Base-by-base conservation (phyloP, 2,329 filamentous ascomycete species). In the Trichoderma breve region DNA sequence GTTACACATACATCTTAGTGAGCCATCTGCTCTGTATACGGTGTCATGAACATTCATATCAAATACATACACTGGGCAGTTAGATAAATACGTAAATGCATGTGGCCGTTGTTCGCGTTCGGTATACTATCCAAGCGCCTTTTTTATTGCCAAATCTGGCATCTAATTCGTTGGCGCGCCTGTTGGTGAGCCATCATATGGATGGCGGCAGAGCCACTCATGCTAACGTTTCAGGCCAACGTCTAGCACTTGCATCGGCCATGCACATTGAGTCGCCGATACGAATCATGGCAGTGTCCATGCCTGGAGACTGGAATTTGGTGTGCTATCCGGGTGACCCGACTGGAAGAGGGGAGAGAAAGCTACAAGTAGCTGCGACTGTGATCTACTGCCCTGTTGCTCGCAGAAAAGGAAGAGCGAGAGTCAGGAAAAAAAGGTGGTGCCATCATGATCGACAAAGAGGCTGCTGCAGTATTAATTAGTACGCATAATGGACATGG, bases 161-260 rank as follows among this genome's bases (percentile, higher is more conserved):
- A 24, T 34, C 28, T 6, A 34, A 28, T 43, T 43, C 14, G 60
- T 63, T 26, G 30, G 21, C 34, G 24, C 8, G 24, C 8, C 43
- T 14, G 1, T 64, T 28, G 12, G 14, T 32, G 30, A 26, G 47
- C 43, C 32, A n/a, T 55, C 18, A 18, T 28, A 36, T 36, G 14
- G 34, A 36, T 36, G 26, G 55, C 15, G 30, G 26, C 14, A 60
- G 24, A 68, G 55, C 55, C 12, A 43, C 55, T 32, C 39, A 30
- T 66, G 15, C 55, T 51, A 61, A 34, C 14, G 66, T 69, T 69
- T 61, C 55, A 69, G 66, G 34, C 55, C 66, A 51, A 36, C 34
- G 8, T 12, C 9, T 30, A 58, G 53, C 34, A 57, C 36, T 21
- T 58, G 28, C 53, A 14, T 4, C 30, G n/a, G 60, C 21, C 34